Percentiles rank a stretch among this genome's conserved stretches.
These are phyloP conservation scores for Xylaria sp. DNA, from an alignment of 2,329 filamentous ascomycete species.

Conservation along the genomic window DNA sequence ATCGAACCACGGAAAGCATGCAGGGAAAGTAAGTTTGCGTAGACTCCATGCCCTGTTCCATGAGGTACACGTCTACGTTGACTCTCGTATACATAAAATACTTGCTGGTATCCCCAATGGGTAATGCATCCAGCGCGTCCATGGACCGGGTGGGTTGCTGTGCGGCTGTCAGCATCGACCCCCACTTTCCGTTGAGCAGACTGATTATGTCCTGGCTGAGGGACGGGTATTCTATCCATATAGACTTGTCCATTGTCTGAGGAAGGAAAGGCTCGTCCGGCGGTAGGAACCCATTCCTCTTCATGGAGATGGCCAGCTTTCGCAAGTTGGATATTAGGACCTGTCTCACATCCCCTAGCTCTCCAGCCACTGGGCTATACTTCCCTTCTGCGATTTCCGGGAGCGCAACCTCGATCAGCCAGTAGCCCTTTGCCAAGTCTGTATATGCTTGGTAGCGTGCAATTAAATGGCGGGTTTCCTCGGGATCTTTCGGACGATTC, in stretches of 20 bases:
- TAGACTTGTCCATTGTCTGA: conserved; percentile 80
- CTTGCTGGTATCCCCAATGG: conserved; percentile 77
- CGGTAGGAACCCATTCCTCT: conserved; percentile 81
- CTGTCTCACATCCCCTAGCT: conserved; percentile 65
- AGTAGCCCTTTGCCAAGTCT: conserved; percentile 86
- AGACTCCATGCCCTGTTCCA: conserved; percentile 76
- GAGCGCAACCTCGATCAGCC: conserved; percentile 73
- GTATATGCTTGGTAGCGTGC: conserved; percentile 81
- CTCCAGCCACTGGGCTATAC: conserved; percentile 56
- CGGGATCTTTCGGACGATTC: conserved; percentile 66
- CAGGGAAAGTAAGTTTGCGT: conserved; percentile 77
- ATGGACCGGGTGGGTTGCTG: conserved; percentile 60
- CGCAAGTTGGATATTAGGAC: conserved; percentile 72
- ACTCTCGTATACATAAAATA: conserved; percentile 85
- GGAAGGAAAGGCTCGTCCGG: conserved; percentile 75
- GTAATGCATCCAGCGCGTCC: conserved; percentile 74
- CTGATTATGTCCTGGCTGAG: conserved; percentile 77
- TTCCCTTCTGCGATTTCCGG: conserved; percentile 61
- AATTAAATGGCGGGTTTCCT: conserved; percentile 65
- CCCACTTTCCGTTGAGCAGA: conserved; percentile 72
- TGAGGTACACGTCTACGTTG: conserved; percentile 77
- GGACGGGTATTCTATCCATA: conserved; percentile 83
- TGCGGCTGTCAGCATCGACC: conserved; percentile 60
- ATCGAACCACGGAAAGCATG: conserved; percentile 79
- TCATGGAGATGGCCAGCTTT: conserved; percentile 84